These are phyloP conservation scores for Rhododendron simsii DNA, from an alignment of 148 eudicot genomes.

Conservation along the genomic window DNA sequence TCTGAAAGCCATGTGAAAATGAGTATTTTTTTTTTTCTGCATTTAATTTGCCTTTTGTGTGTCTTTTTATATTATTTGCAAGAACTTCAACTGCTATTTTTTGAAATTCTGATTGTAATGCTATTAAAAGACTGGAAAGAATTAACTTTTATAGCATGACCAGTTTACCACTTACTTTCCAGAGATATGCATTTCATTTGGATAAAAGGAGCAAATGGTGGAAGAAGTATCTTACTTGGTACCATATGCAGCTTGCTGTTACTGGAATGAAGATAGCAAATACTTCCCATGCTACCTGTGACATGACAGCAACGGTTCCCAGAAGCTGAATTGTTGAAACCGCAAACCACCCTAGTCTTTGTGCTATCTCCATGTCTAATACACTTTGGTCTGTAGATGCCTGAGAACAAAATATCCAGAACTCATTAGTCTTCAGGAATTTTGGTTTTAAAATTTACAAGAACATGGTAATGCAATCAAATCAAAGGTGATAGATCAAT, in stretches of 20 bases:
- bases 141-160: background rate
- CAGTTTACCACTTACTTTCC: background rate
- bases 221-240: conserved; percentile 45
- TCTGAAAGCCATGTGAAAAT: conserved; percentile 1
- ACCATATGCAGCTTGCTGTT: conserved; percentile 88
- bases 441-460: background rate
- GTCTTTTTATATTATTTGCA: background rate
- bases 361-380: conserved; percentile 83
- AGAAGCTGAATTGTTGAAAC: conserved; percentile 80
- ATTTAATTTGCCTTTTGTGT: background rate
- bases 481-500: background rate
- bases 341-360: conserved; percentile 88
- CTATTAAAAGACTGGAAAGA: background rate
- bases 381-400: conserved; percentile 97
- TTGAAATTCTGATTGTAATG: background rate
- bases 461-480: background rate
- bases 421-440: background rate
- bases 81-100: background rate
- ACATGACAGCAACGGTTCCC: conserved; percentile 94
- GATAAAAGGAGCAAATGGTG: background rate
- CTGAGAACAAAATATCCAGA: conserved; percentile 37
- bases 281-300: conserved; percentile 99
- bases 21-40: background rate
- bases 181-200: background rate
- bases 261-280: conserved; percentile 89